Percentiles rank a stretch among this genome's conserved stretches.
These are phyloP conservation scores for Trichoderma lentiforme DNA, from an alignment of 2,329 filamentous ascomycete species.

Conservation along the genomic window DNA sequence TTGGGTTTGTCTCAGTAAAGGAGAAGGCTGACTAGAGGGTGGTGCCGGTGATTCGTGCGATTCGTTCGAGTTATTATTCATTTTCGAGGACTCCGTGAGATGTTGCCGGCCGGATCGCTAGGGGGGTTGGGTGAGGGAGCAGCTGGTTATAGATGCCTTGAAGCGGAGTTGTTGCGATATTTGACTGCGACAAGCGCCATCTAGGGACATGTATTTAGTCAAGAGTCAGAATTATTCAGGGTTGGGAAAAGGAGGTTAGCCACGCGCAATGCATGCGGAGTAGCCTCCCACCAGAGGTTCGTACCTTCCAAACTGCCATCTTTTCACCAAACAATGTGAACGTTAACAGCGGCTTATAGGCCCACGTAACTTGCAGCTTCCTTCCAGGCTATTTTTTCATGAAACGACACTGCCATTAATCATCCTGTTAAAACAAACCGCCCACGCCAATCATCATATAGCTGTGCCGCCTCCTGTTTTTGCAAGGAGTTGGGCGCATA, in stretches of 20 bases:
- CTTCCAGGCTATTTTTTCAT: neutral
- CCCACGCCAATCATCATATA: neutral
- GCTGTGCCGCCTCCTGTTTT: neutral
- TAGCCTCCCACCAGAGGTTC: neutral
- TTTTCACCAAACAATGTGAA: too few relatives aligned
- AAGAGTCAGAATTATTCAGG: neutral
- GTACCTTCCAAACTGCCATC: neutral
- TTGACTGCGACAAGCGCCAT: neutral
- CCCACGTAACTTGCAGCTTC: neutral
- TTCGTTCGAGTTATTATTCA: neutral
- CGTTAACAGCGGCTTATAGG: too few relatives aligned
- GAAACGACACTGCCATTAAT: neutral
- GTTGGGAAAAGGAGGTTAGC: neutral
- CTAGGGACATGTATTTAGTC: too few relatives aligned
- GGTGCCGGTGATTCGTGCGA: neutral
- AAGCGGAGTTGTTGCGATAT: neutral
- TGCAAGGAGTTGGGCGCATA: neutral
- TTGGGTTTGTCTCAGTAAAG: neutral
- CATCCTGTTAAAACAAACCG: neutral
- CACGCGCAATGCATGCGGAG: neutral
- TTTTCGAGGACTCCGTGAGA: neutral
- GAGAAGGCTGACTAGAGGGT: neutral
- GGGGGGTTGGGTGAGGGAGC: neutral
- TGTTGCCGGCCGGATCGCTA: neutral
- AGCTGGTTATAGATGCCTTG: neutral